Evolutionary conservation across 257 asterid genomes (phyloP).

Genomic region (Nicotiana tabacum): DNA sequence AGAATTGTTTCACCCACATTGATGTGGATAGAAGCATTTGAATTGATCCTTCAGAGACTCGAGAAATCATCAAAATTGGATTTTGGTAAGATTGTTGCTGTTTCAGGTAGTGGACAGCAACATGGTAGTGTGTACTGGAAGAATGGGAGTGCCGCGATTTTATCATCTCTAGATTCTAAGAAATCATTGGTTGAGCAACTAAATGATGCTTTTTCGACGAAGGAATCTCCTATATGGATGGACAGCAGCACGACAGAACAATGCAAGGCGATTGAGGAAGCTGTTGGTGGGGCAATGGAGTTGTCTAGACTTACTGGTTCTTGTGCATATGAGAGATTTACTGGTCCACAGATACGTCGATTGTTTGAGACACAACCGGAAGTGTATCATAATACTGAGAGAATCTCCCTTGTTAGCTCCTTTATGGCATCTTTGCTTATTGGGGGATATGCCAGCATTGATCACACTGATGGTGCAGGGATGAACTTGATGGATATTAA

Average conservation of each 20-base stretch:
- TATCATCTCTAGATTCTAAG: conserved; percentile 55
- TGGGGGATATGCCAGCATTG: conserved; percentile 77
- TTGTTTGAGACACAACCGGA: conserved; percentile 64
- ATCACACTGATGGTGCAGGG: conserved; percentile 97
- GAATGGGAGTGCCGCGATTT: conserved; percentile 44
- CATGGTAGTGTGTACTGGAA: conserved; percentile 99
- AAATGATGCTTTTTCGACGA: conserved; percentile 57
- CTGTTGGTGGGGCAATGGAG: conserved; percentile 81
- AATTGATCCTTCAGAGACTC: conserved; percentile 58
- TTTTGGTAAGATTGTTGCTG: conserved; percentile 60
- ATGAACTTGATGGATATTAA: conserved; percentile 95
- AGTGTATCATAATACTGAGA: conserved; percentile 64
- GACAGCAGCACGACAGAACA: conserved; percentile 87
- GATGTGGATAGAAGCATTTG: conserved; percentile 98
- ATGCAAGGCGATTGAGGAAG: conserved; percentile 71
- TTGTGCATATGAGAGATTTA: conserved; percentile 76
- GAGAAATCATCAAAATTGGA: conserved; percentile 48
- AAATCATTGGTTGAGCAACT: conserved; percentile 55
- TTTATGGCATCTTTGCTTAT: conserved; percentile 88
- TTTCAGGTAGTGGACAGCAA: conserved; percentile 98
- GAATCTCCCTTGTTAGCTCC: conserved; percentile 86
- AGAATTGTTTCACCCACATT: conserved; percentile 85
- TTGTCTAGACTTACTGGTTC: conserved; percentile 82
- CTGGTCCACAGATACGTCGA: conserved; percentile 90
- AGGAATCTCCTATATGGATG: conserved; percentile 95